These are phyloP conservation scores for Geum urbanum DNA, from an alignment of 306 rosid species.

Conservation along the genomic window DNA sequence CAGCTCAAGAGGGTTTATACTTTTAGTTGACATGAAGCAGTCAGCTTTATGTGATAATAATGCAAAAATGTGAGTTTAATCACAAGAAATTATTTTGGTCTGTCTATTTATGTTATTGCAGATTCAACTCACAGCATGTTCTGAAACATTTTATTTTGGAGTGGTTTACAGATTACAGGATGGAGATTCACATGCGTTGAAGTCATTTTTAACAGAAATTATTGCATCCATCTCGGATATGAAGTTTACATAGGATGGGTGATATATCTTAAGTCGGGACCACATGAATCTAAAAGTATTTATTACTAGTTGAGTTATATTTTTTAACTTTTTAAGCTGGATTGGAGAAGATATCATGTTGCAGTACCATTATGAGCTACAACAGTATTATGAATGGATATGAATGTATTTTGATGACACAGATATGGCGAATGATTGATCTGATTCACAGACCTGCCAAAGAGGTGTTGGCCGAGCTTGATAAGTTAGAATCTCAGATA, in stretches of 20 bases:
- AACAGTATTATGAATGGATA: neutral
- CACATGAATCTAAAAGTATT: no score
- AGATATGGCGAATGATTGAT: conserved; percentile 80
- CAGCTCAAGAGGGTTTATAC: conserved; percentile 69
- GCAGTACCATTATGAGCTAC: neutral
- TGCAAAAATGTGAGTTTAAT: conserved; percentile 49
- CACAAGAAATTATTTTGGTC: neutral
- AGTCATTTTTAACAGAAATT: conserved; percentile 54
- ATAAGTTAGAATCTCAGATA: conserved; percentile 37
- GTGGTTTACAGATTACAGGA: conserved; percentile 50
- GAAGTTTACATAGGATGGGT: conserved; percentile 41
- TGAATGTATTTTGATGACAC: conserved; percentile 5
- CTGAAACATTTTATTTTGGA: conserved; percentile 29
- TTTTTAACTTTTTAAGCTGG: no score
- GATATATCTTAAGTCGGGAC: no score
- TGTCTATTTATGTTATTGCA: neutral
- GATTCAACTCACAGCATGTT: conserved; percentile 11
- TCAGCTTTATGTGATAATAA: conserved; percentile 54
- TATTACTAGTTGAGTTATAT: no score
- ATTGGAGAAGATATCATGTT: no score
- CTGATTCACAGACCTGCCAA: conserved; percentile 55
- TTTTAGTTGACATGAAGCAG: conserved; percentile 62
- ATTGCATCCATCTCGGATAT: conserved; percentile 55
- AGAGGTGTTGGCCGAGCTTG: conserved; percentile 54
- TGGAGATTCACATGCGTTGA: conserved; percentile 35